Conservation (phyloP, 345 rosid genomes). For the Reutealis trisperma region DNA sequence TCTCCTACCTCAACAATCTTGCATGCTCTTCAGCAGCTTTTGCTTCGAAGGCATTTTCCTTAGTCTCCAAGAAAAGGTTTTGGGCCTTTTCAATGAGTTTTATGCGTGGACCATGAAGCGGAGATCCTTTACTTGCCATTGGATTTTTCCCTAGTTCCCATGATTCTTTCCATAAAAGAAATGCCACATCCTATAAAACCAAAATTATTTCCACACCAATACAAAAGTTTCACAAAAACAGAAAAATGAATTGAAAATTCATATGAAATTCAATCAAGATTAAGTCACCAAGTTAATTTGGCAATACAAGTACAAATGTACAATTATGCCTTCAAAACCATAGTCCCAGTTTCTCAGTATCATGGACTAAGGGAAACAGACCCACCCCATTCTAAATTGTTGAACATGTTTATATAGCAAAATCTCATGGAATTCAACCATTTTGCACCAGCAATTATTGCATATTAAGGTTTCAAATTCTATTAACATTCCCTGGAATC, state of each 20-base stretch:
- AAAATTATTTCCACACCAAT: constrained; percentile 4
- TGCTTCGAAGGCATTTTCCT: constrained; percentile 89
- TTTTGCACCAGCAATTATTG: background rate
- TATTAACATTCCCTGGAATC: background rate
- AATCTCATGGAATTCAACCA: background rate
- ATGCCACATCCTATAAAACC: constrained; percentile 76
- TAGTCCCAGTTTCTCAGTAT: background rate
- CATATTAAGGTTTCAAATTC: background rate
- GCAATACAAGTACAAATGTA: background rate
- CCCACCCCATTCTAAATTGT: background rate
- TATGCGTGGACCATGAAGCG: constrained; percentile 96
- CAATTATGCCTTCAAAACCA: background rate
- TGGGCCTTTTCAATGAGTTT: constrained; percentile 84
- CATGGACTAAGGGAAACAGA: background rate
- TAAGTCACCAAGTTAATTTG: background rate
- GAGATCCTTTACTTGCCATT: constrained; percentile 96
- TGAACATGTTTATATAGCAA: background rate
- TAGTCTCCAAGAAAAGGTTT: constrained; percentile 75
- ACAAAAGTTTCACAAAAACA: constrained; percentile 6
- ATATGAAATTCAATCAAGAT: background rate
- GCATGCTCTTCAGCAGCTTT: constrained; percentile 99
- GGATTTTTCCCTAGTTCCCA: constrained; percentile 92
- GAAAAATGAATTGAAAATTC: background rate
- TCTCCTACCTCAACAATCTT: constrained; percentile 72
- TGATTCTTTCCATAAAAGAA: constrained; percentile 94